These are phyloP conservation scores for Pyropia haitanensis DNA, from an alignment of 23 red algal genomes.

Conservation along the genomic window DNA sequence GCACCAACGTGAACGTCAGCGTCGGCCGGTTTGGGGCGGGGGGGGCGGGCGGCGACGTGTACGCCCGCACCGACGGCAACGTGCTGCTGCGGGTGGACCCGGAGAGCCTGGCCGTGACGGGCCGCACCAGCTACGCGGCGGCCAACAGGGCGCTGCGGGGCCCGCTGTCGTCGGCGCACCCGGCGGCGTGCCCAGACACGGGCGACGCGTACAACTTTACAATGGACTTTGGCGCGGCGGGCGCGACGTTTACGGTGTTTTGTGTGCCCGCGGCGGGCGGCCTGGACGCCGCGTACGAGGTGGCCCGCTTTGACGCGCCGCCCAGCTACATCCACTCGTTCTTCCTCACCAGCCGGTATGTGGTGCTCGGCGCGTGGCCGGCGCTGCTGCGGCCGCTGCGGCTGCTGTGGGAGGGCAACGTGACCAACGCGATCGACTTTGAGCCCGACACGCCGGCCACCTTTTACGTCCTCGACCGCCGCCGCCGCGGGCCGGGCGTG, in stretches of 20 bases:
- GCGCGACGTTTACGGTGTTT: constrained; percentile 18
- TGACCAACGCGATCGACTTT: constrained; percentile 32
- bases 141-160: background rate
- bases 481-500: constrained; percentile 1
- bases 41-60: too few relatives aligned
- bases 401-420: constrained; percentile 12
- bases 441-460: background rate
- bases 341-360: constrained; percentile 26
- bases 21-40: too few relatives aligned
- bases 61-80: too few relatives aligned
- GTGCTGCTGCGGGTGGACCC: too few relatives aligned
- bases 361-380: constrained; percentile 33
- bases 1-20: too few relatives aligned
- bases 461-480: constrained; percentile 30
- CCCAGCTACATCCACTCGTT: constrained; percentile 32
- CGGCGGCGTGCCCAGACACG: constrained; percentile 7
- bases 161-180: constrained; percentile 22
- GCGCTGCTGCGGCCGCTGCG: constrained; percentile 9
- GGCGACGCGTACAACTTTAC: constrained; percentile 38
- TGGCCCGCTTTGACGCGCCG: constrained; percentile 10
- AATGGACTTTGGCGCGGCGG: constrained; percentile 10
- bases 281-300: background rate
- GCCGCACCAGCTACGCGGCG: too few relatives aligned
- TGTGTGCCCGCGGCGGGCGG: constrained; percentile 6
- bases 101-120: too few relatives aligned